Base-by-base conservation (phyloP, 2,329 filamentous ascomycete species). In the Phoma sp. region DNA sequence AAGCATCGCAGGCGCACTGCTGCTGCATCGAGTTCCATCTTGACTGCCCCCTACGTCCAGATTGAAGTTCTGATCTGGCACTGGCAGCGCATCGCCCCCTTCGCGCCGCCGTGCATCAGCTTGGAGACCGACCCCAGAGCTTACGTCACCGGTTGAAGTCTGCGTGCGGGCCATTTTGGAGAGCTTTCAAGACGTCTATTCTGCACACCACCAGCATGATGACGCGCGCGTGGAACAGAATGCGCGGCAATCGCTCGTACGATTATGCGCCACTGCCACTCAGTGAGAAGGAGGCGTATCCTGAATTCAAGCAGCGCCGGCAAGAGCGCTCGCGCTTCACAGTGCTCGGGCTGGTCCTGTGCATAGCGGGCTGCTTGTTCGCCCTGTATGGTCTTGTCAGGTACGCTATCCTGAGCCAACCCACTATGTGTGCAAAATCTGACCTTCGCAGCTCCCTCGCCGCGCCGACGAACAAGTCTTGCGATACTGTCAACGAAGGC, bases 401-500 rank as follows among this genome's bases (percentile, higher is more conserved):
- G 70, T 73, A 68, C 35, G 50, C 41, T 11, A 9, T 14, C 7
- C 22, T 37, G 3, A 8, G 4, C 5, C 6, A 5, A 25, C 2
- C 27, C 27, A 6, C 9, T 9, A 1, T 10, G 6, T 2, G 4
- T 6, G n/a, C n/a, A 42, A 44, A 18, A 55, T 32, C 57, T 59
- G 33, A 71, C 55, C 13, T 7, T 35, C 35, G 36, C 47, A 73
- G 70, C 41, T 51, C 62, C 10, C 36, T 64, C 11, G 44, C 49
- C n/a, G 27, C 52, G 18, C 53, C 56, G 1, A 39, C 58, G 7
- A 60, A 62, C 48, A 64, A 62, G 40, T 64, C 70, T 10, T 88
- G 85, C 74, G 83, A 85, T 67, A 80, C 78, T 5, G 73, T 83
- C 32, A 68, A 80, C 37, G 60, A 77, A 33, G 87, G 87, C 54